Base-by-base conservation (phyloP, 257 asterid genomes). In the Rehmannia glutinosa region DNA sequence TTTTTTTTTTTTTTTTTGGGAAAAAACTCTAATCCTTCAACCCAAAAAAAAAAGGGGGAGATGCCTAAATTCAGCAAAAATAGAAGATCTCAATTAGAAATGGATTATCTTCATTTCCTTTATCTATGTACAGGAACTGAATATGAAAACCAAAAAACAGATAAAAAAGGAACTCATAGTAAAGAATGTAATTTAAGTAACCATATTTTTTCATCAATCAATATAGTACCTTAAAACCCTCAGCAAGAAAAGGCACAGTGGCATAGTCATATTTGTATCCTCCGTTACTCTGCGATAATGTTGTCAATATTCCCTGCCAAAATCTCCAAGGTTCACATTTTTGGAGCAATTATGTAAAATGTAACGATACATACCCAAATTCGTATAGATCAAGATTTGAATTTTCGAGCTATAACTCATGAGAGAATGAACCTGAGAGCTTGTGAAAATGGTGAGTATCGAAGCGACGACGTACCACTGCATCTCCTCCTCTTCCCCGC, bases 201-300 rank as follows among this genome's bases (percentile, higher is more conserved):
- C 6, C 10, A 51, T n/a, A 51, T 45, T 45, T 32, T 9, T 47
- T 55, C 25, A 25, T 21, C 16, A 53, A 69, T 47, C 25, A 51
- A 43, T 9, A 9, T 1, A 47, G 8, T 73, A 94, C 99, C 99
- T 94, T 94, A 52, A 83, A 93, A 73, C 87, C 84, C 75, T 94
- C 99, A 81, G 99, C 99, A 60, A 91, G 99, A 74, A 94, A 93
- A 70, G 99, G 97, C 68, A 94, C 97, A 43, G 97, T 94, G 15
- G 99, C 94, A 47, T 93, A 93, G 71, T 93, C 96, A 81, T 90
- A 93, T 39, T 74, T 80, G 80, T 93, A 93, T 13, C 87, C 83
- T 35, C 99, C 96, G 82, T 90, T 74, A 68, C 84, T 93, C 80
- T 93, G 99, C 8, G 99, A 93, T 52, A 93, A 77, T 46, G 96